Conservation (phyloP, 2,329 filamentous ascomycete species). For the Didymella keratinophila region DNA sequence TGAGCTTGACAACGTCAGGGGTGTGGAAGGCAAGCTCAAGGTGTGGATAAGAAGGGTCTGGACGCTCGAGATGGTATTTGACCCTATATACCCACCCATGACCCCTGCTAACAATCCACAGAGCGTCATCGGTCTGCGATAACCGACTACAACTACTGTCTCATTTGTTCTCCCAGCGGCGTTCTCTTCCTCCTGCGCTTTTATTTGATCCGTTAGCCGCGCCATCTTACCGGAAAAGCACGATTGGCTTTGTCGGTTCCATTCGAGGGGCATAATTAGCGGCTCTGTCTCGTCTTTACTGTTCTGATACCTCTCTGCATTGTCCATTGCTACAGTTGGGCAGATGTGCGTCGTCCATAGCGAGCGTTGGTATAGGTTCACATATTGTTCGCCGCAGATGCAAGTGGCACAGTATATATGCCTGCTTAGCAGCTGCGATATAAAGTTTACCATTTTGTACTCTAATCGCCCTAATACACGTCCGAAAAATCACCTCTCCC, state of each 20-base stretch:
- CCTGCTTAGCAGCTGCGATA: conserved; percentile 17
- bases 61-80: conserved; percentile 88
- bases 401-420: conserved; percentile 19
- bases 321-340: conserved; percentile 18
- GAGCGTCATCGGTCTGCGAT: conserved; percentile 88
- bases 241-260: conserved; percentile 17
- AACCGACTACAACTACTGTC: conserved; percentile 29
- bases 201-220: conserved; percentile 5
- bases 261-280: conserved; percentile 20
- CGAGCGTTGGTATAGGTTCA: conserved; percentile 20
- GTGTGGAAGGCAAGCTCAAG: conserved; percentile 90
- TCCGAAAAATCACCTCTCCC: background rate
- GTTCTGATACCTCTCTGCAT: conserved; percentile 25
- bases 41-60: conserved; percentile 98
- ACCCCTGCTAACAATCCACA: conserved; percentile 40
- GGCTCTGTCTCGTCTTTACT: conserved; percentile 21
- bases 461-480: background rate
- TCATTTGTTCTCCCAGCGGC: conserved; percentile 11
- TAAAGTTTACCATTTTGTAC: conserved; percentile 12
- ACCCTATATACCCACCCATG: background rate
- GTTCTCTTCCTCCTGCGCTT: conserved; percentile 1
- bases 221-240: conserved; percentile 14
- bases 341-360: conserved; percentile 20
- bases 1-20: conserved; percentile 86
- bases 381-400: conserved; percentile 13